Conservation (phyloP, 495 filamentous ascomycete species). For the Penicillium angulare region DNA sequence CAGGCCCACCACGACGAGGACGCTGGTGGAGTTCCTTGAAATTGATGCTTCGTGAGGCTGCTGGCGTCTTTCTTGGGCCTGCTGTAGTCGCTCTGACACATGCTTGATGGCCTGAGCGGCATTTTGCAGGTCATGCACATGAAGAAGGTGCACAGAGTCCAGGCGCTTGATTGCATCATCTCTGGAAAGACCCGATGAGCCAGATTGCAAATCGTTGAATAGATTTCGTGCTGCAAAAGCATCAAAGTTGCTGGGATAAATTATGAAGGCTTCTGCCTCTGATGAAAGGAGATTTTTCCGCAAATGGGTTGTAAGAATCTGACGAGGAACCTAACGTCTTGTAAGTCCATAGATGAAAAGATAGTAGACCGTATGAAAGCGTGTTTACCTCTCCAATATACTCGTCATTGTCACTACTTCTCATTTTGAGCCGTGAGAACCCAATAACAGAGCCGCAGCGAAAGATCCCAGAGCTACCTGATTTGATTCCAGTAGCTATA, state of each 20-base stretch:
- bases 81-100: slow-evolving; percentile 29
- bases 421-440: slow-evolving; percentile 34
- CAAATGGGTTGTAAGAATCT: slow-evolving; percentile 14
- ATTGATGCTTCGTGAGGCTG: not conserved
- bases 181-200: slow-evolving; percentile 20
- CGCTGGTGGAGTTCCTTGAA: slow-evolving; percentile 2
- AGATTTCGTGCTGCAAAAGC: slow-evolving; percentile 75
- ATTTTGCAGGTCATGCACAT: slow-evolving; percentile 33
- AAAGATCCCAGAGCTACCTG: slow-evolving; percentile 19
- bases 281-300: slow-evolving; percentile 2
- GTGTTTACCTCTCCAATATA: slow-evolving; percentile 34
- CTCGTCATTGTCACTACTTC: slow-evolving; percentile 27
- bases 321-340: slow-evolving; percentile 13
- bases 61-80: slow-evolving; percentile 12
- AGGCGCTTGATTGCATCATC: slow-evolving; percentile 35
- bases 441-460: slow-evolving; percentile 36
- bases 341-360: not conserved
- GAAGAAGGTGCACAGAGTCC: slow-evolving; percentile 39
- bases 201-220: slow-evolving; percentile 36
- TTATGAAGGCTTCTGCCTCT: slow-evolving; percentile 35
- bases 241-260: slow-evolving; percentile 78
- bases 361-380: not conserved
- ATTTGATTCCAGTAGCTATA: slow-evolving; percentile 23
- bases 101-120: slow-evolving; percentile 36
- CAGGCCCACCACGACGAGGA: slow-evolving; percentile 40